These are phyloP conservation scores for Beauveria pseudobassiana DNA, from an alignment of 2,329 filamentous ascomycete genomes.

Conservation along the genomic window DNA sequence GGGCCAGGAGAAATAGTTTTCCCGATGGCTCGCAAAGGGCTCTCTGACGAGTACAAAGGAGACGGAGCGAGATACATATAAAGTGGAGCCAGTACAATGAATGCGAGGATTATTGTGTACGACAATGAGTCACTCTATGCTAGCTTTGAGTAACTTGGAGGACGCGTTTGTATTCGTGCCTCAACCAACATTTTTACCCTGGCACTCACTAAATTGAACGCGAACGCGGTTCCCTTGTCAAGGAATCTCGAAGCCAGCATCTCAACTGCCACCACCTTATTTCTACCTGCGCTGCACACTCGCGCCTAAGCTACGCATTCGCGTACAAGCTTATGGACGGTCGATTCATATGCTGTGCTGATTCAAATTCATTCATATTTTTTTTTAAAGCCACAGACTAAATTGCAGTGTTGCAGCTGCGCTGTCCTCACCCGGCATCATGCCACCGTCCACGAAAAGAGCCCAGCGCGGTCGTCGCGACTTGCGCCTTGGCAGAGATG, in stretches of 20 bases:
- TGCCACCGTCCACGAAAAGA: slow-evolving; percentile 33
- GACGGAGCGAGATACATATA: not conserved
- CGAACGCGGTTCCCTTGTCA: slow-evolving; percentile 12
- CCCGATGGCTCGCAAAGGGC: not conserved
- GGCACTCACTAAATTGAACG: slow-evolving; percentile 8
- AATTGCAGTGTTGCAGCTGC: not conserved
- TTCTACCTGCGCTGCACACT: not conserved
- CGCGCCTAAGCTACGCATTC: not conserved
- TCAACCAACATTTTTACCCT: not conserved
- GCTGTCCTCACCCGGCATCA: slow-evolving; percentile 14
- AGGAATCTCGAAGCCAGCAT: slow-evolving; percentile 3
- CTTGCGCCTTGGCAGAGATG: slow-evolving; percentile 29
- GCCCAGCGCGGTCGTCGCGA: slow-evolving; percentile 31
- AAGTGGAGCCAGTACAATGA: not conserved
- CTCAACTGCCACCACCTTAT: not conserved
- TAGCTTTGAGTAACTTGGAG: not conserved
- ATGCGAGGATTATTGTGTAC: too few species aligned
- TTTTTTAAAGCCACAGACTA: not conserved
- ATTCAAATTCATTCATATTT: not conserved
- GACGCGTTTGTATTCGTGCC: not conserved
- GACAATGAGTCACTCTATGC: not conserved
- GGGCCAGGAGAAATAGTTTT: slow-evolving; percentile 2
- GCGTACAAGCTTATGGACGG: not conserved
- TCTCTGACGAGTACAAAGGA: not conserved
- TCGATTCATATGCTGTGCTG: not conserved